These are phyloP conservation scores for Saturnispora serradocipensis DNA, from an alignment of 805 yeast genomes.

Conservation along the genomic window DNA sequence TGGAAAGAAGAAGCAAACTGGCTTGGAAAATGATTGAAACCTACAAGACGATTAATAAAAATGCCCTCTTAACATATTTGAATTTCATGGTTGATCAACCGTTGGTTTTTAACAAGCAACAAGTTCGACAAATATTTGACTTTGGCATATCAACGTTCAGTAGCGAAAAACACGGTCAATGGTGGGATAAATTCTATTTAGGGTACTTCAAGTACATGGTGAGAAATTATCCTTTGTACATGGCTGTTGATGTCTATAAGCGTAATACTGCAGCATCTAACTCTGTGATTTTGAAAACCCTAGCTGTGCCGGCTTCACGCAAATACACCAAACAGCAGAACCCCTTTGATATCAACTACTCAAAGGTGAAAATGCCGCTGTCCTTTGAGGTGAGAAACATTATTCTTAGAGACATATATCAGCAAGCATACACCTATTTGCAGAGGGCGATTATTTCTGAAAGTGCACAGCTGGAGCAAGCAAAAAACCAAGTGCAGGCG, in stretches of 20 bases:
- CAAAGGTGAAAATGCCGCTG: constrained; percentile 18
- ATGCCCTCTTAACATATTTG: constrained; percentile 22
- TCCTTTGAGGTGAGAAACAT: constrained; percentile 13
- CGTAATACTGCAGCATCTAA: constrained; percentile 5
- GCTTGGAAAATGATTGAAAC: constrained; percentile 25
- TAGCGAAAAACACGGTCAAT: constrained; percentile 14
- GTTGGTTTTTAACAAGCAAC: constrained; percentile 18
- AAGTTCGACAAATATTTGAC: constrained; percentile 18
- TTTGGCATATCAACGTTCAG: constrained; percentile 9
- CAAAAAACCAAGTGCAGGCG: constrained; percentile 9
- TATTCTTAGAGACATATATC: constrained; percentile 23
- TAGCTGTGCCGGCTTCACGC: background rate
- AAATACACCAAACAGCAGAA: constrained; percentile 16
- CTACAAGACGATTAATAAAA: constrained; percentile 16
- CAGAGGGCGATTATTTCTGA: constrained; percentile 11
- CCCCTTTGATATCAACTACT: constrained; percentile 23
- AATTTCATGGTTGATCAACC: constrained; percentile 21
- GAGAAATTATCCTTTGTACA: constrained; percentile 18
- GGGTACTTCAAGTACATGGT: constrained; percentile 26
- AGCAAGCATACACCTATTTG: constrained; percentile 15
- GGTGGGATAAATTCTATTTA: constrained; percentile 26
- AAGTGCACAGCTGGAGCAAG: constrained; percentile 10
- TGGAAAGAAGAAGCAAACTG: constrained; percentile 3
- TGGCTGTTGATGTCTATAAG: constrained; percentile 19
- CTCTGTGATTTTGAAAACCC: background rate